Percentiles rank a stretch among this genome's conserved stretches.
These are phyloP conservation scores for Juglanconis juglandina DNA, from an alignment of 2,329 filamentous ascomycete genomes.

Conservation along the genomic window DNA sequence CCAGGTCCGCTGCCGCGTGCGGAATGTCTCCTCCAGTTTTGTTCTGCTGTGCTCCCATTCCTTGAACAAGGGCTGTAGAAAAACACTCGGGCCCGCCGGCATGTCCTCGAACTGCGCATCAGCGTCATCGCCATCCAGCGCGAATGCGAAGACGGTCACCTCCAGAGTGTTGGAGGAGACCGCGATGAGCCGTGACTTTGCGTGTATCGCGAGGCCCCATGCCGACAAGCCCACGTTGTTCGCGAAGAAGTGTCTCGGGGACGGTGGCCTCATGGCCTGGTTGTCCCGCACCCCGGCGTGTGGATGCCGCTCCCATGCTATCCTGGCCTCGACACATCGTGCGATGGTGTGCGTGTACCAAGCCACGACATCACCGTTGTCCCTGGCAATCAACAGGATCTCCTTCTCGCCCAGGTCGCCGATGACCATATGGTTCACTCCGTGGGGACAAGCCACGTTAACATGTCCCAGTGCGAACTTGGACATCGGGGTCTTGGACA, in stretches of 20 bases:
- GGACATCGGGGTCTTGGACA: slow-evolving; percentile 10
- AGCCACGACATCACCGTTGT: slow-evolving; percentile 72
- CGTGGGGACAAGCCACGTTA: slow-evolving; percentile 49
- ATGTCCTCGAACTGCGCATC: background rate
- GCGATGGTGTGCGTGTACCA: slow-evolving; percentile 60
- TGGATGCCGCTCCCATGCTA: background rate
- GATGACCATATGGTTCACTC: slow-evolving; percentile 66
- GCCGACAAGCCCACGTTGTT: slow-evolving; percentile 75
- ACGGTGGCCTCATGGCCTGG: background rate
- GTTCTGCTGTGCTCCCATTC: background rate
- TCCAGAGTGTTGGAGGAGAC: slow-evolving; percentile 71
- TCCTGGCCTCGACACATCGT: slow-evolving; percentile 37
- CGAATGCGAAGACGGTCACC: slow-evolving; percentile 52
- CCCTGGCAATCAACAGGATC: slow-evolving; percentile 63
- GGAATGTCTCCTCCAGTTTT: slow-evolving; percentile 33
- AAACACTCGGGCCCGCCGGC: background rate
- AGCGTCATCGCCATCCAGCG: slow-evolving; percentile 25
- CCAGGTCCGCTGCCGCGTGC: slow-evolving; percentile 45
- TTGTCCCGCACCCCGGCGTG: background rate
- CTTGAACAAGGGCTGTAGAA: background rate
- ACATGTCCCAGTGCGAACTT: background rate
- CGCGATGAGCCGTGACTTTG: slow-evolving; percentile 77
- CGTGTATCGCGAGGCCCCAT: slow-evolving; percentile 85
- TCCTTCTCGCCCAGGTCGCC: slow-evolving; percentile 69
- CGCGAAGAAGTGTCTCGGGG: slow-evolving; percentile 59